Base-by-base conservation (phyloP, 441 rosid species). In the Daphne laureola region DNA sequence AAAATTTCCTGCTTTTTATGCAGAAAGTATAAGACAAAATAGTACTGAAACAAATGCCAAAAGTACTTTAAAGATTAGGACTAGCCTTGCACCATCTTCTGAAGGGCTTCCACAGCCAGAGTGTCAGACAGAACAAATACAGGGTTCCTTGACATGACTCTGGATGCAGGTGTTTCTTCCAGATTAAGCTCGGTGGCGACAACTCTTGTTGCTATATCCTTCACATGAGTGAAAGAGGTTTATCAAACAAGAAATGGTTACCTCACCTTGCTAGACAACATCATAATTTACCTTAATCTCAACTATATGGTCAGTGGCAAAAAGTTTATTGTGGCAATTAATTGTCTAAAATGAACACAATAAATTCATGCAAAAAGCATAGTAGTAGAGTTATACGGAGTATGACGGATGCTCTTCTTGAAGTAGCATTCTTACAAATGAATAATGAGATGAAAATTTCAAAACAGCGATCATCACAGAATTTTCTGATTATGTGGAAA, bases 81-180 rank as follows among this genome's bases (percentile, higher is more conserved):
- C 80, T 62, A 67, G 87, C 97, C 96, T 75, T 69, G 81, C 55
- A 90, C 96, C 97, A 90, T 90, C 75, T 87, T 87, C 72, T 90
- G 94, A 15, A 87, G 87, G 49, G 97, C 96, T 78, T 90, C 97
- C 57, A 87, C 87, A 31, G 97, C 96, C 46, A 90, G 86, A 51
- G 97, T 81, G 57, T 90, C 97, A 0, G 97, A 90, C 40, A 87
- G 87, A 51, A 90, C 97, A 56, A 90, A 90, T 62, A 79, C 54
- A 0, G 97, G 97, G 55, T 84, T 87, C 82, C 83, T 78, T 1
- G 97, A 87, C 97, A 90, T 90, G 61, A 90, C 87, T 63, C 83
- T 79, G 14, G 96, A 90, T 53, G 80, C 87, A 18, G 86, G 83
- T 36, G 96, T 90, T 61, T 90, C 94, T 68, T 79, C 87, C 0